A percentile compares a stretch with the other conserved stretches of the same genome.
Evolutionary conservation across 371 early-diverging fungal species (phyloP).

Genomic region (Chytridiales sp.): DNA sequence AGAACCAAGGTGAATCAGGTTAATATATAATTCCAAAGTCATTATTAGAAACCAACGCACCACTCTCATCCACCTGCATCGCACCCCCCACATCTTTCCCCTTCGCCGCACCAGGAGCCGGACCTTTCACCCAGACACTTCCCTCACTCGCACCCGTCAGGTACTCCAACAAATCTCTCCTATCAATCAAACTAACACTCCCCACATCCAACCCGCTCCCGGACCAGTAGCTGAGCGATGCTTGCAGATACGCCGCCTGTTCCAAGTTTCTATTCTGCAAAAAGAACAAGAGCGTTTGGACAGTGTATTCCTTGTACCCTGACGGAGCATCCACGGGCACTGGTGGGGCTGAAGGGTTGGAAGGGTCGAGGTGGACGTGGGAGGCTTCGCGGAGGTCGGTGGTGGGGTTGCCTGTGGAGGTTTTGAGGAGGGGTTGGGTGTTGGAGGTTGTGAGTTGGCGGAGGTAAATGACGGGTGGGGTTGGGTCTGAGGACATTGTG

Average conservation of each 20-base stretch:
- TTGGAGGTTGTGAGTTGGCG: neutral
- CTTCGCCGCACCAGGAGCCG: neutral
- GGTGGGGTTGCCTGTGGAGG: neutral
- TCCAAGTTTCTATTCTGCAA: slow-evolving; percentile 62
- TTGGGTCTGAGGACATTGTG: no score
- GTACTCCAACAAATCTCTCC: slow-evolving; percentile 68
- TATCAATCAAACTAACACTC: slow-evolving; percentile 72
- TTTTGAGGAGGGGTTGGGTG: neutral
- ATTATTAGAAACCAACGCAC: neutral
- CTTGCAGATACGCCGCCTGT: slow-evolving; percentile 71
- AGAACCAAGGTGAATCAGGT: slow-evolving; percentile 10
- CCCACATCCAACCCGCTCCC: slow-evolving; percentile 40
- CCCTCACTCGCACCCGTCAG: slow-evolving; percentile 55
- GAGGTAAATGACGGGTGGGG: neutral
- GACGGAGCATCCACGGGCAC: slow-evolving; percentile 6
- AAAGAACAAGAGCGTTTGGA: slow-evolving; percentile 77
- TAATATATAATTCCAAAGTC: no score
- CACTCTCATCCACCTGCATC: slow-evolving; percentile 6
- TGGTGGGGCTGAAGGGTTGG: neutral
- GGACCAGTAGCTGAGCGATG: slow-evolving; percentile 54
- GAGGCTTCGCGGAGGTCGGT: slow-evolving; percentile 2
- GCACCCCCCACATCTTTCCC: neutral
- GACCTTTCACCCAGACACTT: neutral
- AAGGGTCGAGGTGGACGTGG: neutral
- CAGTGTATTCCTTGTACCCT: slow-evolving; percentile 54